Evolutionary conservation across 2,329 filamentous ascomycete genomes (phyloP).

Genomic region (Phyllosticta citrichinensis): DNA sequence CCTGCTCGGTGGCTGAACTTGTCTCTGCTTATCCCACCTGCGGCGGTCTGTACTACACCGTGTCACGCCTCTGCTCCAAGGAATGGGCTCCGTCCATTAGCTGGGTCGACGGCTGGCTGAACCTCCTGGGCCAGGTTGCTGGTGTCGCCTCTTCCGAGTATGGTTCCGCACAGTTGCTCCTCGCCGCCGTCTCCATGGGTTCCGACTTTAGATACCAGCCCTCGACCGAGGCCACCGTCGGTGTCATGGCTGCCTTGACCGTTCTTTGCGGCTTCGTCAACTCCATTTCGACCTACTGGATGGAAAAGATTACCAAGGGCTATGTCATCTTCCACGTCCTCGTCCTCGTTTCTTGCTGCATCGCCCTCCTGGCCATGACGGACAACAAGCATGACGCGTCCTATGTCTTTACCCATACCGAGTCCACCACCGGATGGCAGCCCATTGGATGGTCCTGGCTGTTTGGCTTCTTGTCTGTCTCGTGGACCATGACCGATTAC

Average conservation of each 20-base stretch:
- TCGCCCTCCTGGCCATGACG: constrained; percentile 42
- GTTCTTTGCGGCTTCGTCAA: constrained; percentile 45
- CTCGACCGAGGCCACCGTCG: constrained; percentile 38
- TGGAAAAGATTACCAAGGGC: constrained; percentile 48
- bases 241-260: constrained; percentile 46
- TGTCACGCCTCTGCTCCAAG: constrained; percentile 43
- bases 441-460: constrained; percentile 47
- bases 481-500: constrained; percentile 52
- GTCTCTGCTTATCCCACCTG: constrained; percentile 50
- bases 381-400: constrained; percentile 41
- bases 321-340: constrained; percentile 50
- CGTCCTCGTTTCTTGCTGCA: constrained; percentile 41
- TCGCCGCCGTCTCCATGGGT: constrained; percentile 45
- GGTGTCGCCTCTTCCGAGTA: constrained; percentile 50
- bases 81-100: constrained; percentile 36
- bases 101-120: constrained; percentile 45
- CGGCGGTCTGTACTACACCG: constrained; percentile 46
- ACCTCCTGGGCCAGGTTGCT: constrained; percentile 43
- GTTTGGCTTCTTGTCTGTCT: constrained; percentile 51
- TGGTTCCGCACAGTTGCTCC: constrained; percentile 46
- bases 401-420: constrained; percentile 47
- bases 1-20: constrained; percentile 45
- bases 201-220: constrained; percentile 39
- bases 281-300: constrained; percentile 47
- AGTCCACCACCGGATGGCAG: constrained; percentile 43